A percentile compares a stretch with the other conserved stretches of the same genome.
Evolutionary conservation across 2,329 filamentous ascomycete species (phyloP).

Genomic region (Pseudogymnoascus sp.): DNA sequence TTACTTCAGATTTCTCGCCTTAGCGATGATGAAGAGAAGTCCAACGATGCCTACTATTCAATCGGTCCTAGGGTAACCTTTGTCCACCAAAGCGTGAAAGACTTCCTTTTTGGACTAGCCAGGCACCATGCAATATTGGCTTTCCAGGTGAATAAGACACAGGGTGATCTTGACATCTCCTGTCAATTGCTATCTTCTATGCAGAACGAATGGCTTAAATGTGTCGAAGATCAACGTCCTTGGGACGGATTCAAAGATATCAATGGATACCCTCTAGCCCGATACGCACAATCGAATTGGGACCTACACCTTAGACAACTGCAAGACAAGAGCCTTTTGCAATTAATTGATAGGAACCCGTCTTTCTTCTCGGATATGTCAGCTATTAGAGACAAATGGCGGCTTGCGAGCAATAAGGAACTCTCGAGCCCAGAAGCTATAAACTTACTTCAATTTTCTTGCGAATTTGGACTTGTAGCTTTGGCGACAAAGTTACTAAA

Average conservation of each 20-base stretch:
- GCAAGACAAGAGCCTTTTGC: not conserved
- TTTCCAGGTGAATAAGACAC: not conserved
- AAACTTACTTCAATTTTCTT: not conserved
- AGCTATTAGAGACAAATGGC: not conserved
- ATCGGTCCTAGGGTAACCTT: not conserved
- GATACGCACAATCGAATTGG: not conserved
- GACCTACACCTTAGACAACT: not conserved
- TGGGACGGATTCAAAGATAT: not conserved
- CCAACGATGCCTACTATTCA: not conserved
- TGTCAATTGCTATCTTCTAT: not conserved
- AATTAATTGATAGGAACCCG: not conserved
- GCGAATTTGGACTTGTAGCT: not conserved
- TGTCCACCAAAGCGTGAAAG: not conserved
- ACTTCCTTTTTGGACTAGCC: not conserved
- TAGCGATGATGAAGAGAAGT: not conserved
- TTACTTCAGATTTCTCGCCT: not conserved
- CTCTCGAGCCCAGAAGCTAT: too few species aligned
- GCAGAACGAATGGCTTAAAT: not conserved
- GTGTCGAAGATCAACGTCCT: not conserved
- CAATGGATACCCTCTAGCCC: not conserved
- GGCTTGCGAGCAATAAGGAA: not conserved
- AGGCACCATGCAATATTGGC: not conserved
- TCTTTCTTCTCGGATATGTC: not conserved
- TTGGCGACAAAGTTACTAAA: not conserved
- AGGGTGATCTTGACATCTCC: not conserved